Evolutionary conservation across 176 grass and related monocot species (phyloP).

Genomic region (Oryza punctata): DNA sequence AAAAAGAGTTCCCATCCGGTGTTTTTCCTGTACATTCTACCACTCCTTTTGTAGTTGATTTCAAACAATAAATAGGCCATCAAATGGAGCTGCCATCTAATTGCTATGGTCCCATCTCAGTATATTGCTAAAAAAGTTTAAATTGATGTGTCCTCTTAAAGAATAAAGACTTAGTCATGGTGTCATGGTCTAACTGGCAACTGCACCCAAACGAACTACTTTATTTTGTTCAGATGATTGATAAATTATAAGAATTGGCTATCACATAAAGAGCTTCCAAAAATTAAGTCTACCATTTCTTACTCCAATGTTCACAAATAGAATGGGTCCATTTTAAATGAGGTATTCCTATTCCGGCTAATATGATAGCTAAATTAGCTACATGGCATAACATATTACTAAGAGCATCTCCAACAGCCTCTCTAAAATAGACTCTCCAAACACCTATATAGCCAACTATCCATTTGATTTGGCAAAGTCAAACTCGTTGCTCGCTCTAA

Average conservation of each 20-base stretch:
- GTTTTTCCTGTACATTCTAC: not conserved
- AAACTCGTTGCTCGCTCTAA: no score
- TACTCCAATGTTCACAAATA: constrained; percentile 10
- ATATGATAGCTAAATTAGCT: not conserved
- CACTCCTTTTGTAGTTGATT: not conserved
- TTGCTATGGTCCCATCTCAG: not conserved
- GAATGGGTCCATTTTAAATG: not conserved
- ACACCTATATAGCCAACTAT: no score
- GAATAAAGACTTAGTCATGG: not conserved
- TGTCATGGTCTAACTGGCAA: not conserved
- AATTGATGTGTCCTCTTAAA: not conserved
- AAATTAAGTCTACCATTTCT: not conserved
- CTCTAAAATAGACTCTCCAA: no score
- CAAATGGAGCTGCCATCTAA: not conserved
- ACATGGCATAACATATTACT: not conserved
- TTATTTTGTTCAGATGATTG: not conserved
- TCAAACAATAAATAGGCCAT: not conserved
- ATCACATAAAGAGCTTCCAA: not conserved
- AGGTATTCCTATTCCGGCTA: not conserved
- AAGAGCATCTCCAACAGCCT: no score
- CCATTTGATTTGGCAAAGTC: no score
- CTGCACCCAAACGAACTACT: not conserved
- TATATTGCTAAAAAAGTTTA: not conserved
- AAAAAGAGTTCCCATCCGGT: not conserved
- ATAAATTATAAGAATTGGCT: not conserved